phyloP scores from a whole-genome alignment of 1,284 basidiomycete genomes.

The Takashimella koratensis region DNA sequence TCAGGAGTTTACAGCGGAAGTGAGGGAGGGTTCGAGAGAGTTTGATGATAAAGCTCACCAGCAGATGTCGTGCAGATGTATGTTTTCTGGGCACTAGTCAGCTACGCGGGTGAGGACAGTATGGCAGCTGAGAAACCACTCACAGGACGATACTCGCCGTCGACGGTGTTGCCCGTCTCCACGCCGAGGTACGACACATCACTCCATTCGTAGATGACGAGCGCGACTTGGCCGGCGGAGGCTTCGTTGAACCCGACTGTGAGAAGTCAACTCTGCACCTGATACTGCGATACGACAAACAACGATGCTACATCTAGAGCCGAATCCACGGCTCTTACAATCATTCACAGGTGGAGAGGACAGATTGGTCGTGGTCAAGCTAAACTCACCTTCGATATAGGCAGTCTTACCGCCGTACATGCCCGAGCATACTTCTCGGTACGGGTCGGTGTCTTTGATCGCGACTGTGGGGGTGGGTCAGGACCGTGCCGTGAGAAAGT shows the following conservation, averaged over 20 bases:
- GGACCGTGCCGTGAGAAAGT: too few relatives aligned
- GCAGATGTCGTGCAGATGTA: constrained; percentile 66
- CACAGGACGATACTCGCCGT: constrained; percentile 39
- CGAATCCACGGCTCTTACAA: too few relatives aligned
- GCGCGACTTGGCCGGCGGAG: constrained; percentile 83
- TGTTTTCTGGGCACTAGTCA: constrained; percentile 79
- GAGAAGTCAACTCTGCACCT: constrained; percentile 5
- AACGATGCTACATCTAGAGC: too few relatives aligned
- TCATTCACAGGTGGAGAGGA: too few relatives aligned
- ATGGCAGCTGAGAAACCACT: constrained; percentile 3
- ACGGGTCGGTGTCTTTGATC: constrained; percentile 57
- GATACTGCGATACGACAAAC: too few relatives aligned
- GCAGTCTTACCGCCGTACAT: constrained; percentile 82
- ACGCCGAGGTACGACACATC: constrained; percentile 81
- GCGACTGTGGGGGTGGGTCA: constrained; percentile 24
- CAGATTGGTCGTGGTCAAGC: too few relatives aligned
- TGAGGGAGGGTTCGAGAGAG: neutral
- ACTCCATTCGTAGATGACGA: constrained; percentile 92
- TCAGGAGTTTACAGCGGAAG: too few relatives aligned
- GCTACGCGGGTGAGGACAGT: constrained; percentile 2
- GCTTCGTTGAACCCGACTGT: constrained; percentile 72
- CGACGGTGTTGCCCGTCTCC: constrained; percentile 30
- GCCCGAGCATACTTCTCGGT: constrained; percentile 84
- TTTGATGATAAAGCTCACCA: constrained; percentile 12
- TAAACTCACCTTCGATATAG: constrained; percentile 72